Evolutionary conservation across 2,329 filamentous ascomycete genomes (phyloP), one percentile per base, ranked within the genome.

Genomic region (Moelleriella libera): DNA sequence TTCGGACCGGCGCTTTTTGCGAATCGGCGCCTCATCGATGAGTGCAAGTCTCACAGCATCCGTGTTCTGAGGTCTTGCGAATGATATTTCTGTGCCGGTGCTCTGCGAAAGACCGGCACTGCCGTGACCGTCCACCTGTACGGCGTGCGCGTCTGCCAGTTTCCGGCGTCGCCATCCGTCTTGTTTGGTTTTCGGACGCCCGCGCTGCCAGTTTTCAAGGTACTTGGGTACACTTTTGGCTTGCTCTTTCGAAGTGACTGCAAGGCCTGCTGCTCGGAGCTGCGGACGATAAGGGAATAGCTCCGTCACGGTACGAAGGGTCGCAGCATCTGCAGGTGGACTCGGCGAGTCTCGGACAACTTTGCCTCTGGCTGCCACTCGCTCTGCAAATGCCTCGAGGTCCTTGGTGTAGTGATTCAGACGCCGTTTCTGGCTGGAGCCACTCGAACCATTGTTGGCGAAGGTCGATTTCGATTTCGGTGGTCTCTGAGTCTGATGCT

Each of bases 221-320:
- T 57, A 50, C 39, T 46, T 39, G 49, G 56, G 42, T 42, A 55
- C 46, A 41, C 54, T 21, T 49, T 63, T 58, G 68, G 69, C 53
- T 69, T 75, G 50, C 52, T 63, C 51, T 43, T 60, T 60, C 37
- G 76, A 77, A 9, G 76, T 79, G 1, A 80, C 70, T 2, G 75
- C 74, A 45, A 80, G 63, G 1, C 75, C 74, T 47, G 72, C 75
- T 48, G 67, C 67, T 48, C 62, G 63, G 51, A 80, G 78, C 50
- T 80, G 68, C 4, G 68, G 62, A 44, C 67, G 69, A 54, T 72
- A 80, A 2, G 75, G 75, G 30, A 76, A 56, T 3, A 80, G 60
- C 31, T 71, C 72, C 30, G 69, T 65, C 14, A 80, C 64, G 2
- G 76, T 79, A 49, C 69, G 67, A 43, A 70, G 60, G 41, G 68